Conservation (phyloP, 495 filamentous ascomycete genomes). For the Recurvomyces mirabilis region DNA sequence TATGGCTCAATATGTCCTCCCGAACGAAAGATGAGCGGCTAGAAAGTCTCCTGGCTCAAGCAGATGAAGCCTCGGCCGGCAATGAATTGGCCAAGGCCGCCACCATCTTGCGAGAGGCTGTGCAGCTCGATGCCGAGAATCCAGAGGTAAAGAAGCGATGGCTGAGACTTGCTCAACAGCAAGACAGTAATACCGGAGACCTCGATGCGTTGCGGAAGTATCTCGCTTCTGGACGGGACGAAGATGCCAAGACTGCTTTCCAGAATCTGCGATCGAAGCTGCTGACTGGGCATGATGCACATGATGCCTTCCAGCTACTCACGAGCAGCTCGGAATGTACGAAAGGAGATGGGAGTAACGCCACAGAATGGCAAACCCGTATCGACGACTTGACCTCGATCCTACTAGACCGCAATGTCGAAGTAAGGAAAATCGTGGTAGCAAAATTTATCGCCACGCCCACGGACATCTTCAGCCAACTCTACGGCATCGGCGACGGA, state of each 20-base stretch:
- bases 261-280: slow-evolving; percentile 42
- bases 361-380: slow-evolving; percentile 30
- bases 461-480: slow-evolving; percentile 42
- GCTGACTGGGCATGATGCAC: slow-evolving; percentile 41
- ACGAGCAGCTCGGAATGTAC: slow-evolving; percentile 33
- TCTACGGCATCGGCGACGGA: slow-evolving; percentile 51
- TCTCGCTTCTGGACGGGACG: slow-evolving; percentile 39
- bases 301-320: slow-evolving; percentile 45
- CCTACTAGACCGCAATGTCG: slow-evolving; percentile 40
- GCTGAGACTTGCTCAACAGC: slow-evolving; percentile 5
- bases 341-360: slow-evolving; percentile 20
- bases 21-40: slow-evolving; percentile 1
- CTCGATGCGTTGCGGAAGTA: slow-evolving; percentile 30
- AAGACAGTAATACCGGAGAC: neutral
- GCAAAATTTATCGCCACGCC: slow-evolving; percentile 38
- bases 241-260: slow-evolving; percentile 46
- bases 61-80: slow-evolving; percentile 7
- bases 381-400: slow-evolving; percentile 47
- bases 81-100: slow-evolving; percentile 12
- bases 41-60: slow-evolving; percentile 1
- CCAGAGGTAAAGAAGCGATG: slow-evolving; percentile 10
- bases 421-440: slow-evolving; percentile 46
- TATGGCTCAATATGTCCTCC: slow-evolving; percentile 1
- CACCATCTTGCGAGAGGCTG: slow-evolving; percentile 10
- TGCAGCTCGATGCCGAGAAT: slow-evolving; percentile 11